Percentiles rank a stretch among this genome's conserved stretches.
These are phyloP conservation scores for Eutreptiella sp. DNA, from an alignment of 208 protist genomes.

Conservation along the genomic window DNA sequence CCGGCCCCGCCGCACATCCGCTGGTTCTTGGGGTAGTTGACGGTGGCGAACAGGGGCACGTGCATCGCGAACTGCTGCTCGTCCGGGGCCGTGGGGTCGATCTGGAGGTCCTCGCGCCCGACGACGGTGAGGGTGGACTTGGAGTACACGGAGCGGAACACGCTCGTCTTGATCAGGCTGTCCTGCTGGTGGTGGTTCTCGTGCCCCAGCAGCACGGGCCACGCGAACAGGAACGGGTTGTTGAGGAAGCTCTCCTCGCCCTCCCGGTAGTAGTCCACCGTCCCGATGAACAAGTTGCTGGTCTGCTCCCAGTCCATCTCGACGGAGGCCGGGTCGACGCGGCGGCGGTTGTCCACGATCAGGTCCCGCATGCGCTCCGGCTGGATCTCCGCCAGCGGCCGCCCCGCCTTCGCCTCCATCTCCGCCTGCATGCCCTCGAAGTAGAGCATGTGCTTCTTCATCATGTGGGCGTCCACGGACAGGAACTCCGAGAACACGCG, in stretches of 20 bases:
- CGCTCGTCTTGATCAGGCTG: conserved; percentile 60
- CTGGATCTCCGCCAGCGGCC: conserved; percentile 59
- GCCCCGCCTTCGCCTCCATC: conserved; percentile 61
- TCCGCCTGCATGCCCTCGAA: conserved; percentile 72
- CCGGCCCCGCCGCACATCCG: conserved; percentile 68
- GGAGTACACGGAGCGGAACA: conserved; percentile 76
- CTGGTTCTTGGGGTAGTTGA: conserved; percentile 74
- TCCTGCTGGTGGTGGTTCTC: conserved; percentile 71
- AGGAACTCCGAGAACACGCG: conserved; percentile 78
- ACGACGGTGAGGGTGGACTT: conserved; percentile 76
- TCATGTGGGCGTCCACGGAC: conserved; percentile 73
- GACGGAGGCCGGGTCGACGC: conserved; percentile 59
- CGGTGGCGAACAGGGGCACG: conserved; percentile 71
- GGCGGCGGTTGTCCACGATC: conserved; percentile 76
- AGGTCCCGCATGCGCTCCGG: conserved; percentile 66
- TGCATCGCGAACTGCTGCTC: conserved; percentile 56
- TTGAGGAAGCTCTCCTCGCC: conserved; percentile 73
- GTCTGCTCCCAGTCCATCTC: conserved; percentile 70
- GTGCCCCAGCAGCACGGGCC: conserved; percentile 74
- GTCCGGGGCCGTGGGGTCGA: conserved; percentile 59
- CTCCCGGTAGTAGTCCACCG: conserved; percentile 60
- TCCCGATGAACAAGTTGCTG: conserved; percentile 73
- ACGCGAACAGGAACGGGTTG: conserved; percentile 83
- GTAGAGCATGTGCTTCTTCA: conserved; percentile 77
- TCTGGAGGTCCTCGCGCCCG: conserved; percentile 68